These are phyloP conservation scores for Ceratocystis alfenasii DNA, from an alignment of 2,329 filamentous ascomycete genomes.

Conservation along the genomic window DNA sequence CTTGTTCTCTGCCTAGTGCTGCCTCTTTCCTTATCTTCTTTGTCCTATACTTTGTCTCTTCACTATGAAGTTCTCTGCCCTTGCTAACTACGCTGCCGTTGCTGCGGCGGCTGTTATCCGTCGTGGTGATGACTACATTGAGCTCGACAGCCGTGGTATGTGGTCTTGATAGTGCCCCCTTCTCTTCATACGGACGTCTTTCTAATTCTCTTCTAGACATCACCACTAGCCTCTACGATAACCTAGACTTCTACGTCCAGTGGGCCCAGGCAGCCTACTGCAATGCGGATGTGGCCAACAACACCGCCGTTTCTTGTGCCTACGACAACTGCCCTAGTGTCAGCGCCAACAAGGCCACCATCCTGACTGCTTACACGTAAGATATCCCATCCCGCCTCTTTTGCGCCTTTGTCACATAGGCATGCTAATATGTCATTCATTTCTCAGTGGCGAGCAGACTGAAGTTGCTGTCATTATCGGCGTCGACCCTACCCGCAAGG, in stretches of 20 bases:
- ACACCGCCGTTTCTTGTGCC: constrained; percentile 18
- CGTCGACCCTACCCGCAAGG: constrained; percentile 36
- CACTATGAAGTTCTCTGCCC: constrained; percentile 20
- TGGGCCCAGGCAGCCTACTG: constrained; percentile 22
- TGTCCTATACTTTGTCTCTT: not conserved
- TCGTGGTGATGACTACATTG: constrained; percentile 16
- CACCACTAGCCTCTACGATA: constrained; percentile 9
- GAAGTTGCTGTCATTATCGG: constrained; percentile 42
- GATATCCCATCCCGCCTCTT: not conserved
- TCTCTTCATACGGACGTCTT: too few species aligned
- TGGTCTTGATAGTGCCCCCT: not conserved
- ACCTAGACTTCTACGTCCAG: constrained; percentile 21
- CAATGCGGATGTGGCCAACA: constrained; percentile 17
- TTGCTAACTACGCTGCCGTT: constrained; percentile 18
- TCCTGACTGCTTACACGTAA: constrained; percentile 20
- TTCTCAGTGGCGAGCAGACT: constrained; percentile 31
- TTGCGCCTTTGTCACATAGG: constrained; percentile 10
- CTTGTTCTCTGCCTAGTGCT: not conserved
- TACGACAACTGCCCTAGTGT: constrained; percentile 19
- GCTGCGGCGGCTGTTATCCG: constrained; percentile 21
- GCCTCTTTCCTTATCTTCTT: not conserved
- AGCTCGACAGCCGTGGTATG: constrained; percentile 19
- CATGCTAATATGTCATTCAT: constrained; percentile 23
- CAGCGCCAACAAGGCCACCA: constrained; percentile 16
- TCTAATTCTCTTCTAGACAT: constrained; percentile 12